phyloP scores from a whole-genome alignment of 192 early-diverging fungal genomes.

The Backusella sp. region DNA sequence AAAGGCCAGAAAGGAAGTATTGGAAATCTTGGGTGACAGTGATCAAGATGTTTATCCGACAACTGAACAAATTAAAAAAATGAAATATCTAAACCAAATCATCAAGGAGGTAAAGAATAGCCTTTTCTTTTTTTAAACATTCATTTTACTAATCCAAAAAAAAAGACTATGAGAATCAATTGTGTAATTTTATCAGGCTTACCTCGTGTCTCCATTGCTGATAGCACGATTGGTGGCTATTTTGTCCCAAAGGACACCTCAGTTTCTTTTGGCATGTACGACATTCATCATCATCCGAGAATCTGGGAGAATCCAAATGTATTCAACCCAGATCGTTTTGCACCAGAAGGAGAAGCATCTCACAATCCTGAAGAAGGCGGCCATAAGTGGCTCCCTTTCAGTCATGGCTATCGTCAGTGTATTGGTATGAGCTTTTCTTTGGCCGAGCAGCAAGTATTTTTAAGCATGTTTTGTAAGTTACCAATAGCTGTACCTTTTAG shows the following conservation, averaged over 20 bases:
- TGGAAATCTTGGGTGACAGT: constrained; percentile 50
- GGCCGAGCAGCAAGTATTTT: constrained; percentile 53
- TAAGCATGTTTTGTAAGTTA: constrained; percentile 48
- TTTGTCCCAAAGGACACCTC: constrained; percentile 24
- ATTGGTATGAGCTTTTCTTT: constrained; percentile 63
- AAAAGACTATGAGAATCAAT: constrained; percentile 4
- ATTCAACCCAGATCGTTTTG: constrained; percentile 54
- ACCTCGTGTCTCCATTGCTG: constrained; percentile 13
- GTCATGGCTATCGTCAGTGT: constrained; percentile 56
- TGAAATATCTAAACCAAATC: constrained; percentile 49
- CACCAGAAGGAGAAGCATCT: background rate
- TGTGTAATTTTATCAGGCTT: background rate
- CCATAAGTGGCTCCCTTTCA: constrained; percentile 50
- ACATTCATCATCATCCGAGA: constrained; percentile 9
- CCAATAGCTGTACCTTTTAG: background rate
- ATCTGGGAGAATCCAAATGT: constrained; percentile 40
- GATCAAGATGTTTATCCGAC: constrained; percentile 48
- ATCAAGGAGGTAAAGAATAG: constrained; percentile 41
- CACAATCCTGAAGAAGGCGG: background rate
- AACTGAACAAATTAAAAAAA: constrained; percentile 49
- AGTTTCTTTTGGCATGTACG: constrained; percentile 14
- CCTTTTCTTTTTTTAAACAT: too few species aligned
- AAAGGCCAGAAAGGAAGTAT: constrained; percentile 52
- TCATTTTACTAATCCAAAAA: too few species aligned
- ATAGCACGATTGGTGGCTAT: constrained; percentile 8